phyloP scores from a whole-genome alignment of 768 basidiomycete genomes.

The Zangia roseola region DNA sequence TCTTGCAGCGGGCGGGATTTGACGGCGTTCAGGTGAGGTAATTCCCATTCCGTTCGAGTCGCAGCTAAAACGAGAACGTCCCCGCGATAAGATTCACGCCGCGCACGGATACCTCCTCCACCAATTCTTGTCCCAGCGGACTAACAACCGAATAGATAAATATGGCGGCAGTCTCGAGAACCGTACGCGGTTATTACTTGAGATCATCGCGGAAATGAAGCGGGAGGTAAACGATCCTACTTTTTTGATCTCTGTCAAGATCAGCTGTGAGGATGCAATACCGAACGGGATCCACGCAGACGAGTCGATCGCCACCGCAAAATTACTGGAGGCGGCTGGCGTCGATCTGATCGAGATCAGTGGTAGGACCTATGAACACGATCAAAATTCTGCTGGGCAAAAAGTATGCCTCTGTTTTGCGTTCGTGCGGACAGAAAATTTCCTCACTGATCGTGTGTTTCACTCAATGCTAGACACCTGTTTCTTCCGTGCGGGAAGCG shows the following conservation, averaged over 20 bases:
- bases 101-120: slow-evolving; percentile 47
- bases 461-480: slow-evolving; percentile 7
- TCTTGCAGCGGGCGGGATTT: slow-evolving; percentile 58
- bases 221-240: slow-evolving; percentile 33
- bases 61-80: too few relatives aligned
- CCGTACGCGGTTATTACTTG: slow-evolving; percentile 46
- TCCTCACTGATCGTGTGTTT: neutral
- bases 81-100: slow-evolving; percentile 36
- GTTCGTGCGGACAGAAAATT: neutral
- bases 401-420: slow-evolving; percentile 9
- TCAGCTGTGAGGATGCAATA: slow-evolving; percentile 31
- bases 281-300: slow-evolving; percentile 31
- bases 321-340: slow-evolving; percentile 32
- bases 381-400: neutral
- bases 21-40: slow-evolving; percentile 55
- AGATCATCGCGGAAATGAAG: slow-evolving; percentile 45
- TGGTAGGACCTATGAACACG: slow-evolving; percentile 38
- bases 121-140: slow-evolving; percentile 44
- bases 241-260: slow-evolving; percentile 35
- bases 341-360: slow-evolving; percentile 43
- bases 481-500: slow-evolving; percentile 21
- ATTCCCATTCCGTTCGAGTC: neutral
- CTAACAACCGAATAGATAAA: slow-evolving; percentile 51
- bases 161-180: slow-evolving; percentile 58
- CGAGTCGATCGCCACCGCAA: slow-evolving; percentile 31